Base-by-base conservation (phyloP, 805 yeast species). In the Candida arabinofermentans region DNA sequence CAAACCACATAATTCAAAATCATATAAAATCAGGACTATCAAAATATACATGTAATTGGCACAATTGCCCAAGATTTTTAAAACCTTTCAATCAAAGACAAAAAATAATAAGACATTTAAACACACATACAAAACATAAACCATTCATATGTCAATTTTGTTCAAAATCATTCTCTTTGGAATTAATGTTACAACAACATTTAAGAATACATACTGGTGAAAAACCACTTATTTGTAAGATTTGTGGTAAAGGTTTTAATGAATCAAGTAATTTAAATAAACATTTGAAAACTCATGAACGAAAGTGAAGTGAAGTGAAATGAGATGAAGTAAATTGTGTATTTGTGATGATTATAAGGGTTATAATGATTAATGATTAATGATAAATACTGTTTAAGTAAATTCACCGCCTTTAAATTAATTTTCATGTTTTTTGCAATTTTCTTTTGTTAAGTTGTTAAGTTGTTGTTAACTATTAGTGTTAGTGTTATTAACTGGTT, bases 241-340 rank as follows among this genome's bases (percentile, higher is more conserved):
- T 76, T 64, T 91, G 99, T 60, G 82, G 79, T 14, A 89, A 86
- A 60, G 64, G 86, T 40, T 91, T 91, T 58, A 83, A 91, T 45
- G 98, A 93, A 61, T 81, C 91, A 36, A 83, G 95, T 14, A 93
- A 91, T 60, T 68, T 91, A 52, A 81, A 86, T 17, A 91, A 91
- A 55, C 99, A 91, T 61, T 74, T 87, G 80, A 83, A 76, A 56
- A 83, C 81, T 1, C 99, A 91, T 60, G 65, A 67, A 32, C 73
- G 81, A 44, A 55, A 62, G 36, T 77, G n/a, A n/a, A n/a, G n/a
- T n/a, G n/a, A n/a, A n/a, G n/a, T n/a, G n/a, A n/a, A n/a, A n/a
- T n/a, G n/a, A n/a, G n/a, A n/a, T n/a, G n/a, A n/a, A n/a, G n/a
- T n/a, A n/a, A n/a, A n/a, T n/a, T n/a, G n/a, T n/a, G n/a, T n/a